Evolutionary conservation across 2,329 filamentous ascomycete genomes (phyloP), one percentile per base, ranked within the genome.

Genomic region (Thermoascus crustaceus): DNA sequence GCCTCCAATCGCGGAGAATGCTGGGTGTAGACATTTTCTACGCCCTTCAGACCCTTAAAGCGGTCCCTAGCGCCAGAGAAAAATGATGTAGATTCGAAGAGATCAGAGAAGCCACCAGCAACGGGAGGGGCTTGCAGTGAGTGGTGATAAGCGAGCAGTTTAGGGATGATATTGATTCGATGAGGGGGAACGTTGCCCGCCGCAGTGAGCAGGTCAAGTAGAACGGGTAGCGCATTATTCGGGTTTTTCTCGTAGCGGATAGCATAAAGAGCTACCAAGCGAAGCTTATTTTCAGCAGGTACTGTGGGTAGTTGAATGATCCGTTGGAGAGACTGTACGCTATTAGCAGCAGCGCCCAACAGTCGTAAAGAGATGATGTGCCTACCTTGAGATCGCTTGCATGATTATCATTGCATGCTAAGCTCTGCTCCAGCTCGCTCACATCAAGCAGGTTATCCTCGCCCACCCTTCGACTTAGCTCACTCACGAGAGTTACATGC

Each of bases 1-100:
- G 76, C 75, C 58, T 95, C 88, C 10, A 98, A 63, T 14, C 86
- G 73, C 0, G 93, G 87, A 4, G 86, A 93, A 60, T 98, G 91
- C 58, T 98, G 93, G 0, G 91, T 98, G 59, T 98, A 98, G 18
- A 98, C 91, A 50, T 98, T 98, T 59, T 98, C 93, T 1, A 98
- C 91, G 2, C 91, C 91, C 55, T 96, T 95, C 9, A 98, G 71
- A 0, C 91, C 91, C 54, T 94, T 94, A 60, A 98, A 87, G 4
- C 88, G 79, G 52, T 82, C 85, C 24, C 86, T 75, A 7, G 88
- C 87, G 8, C 85, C 85, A 0, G 85, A 85, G 61, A 98, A 94
- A 45, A 98, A 89, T 4, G 86, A 89, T 0, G 82, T 77, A 0
- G 85, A 82, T 53, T 96, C 88, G 51, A 98, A 96, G 5, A 96